Conservation (phyloP, 1,284 basidiomycete genomes). For the Farysia itapuensis region DNA sequence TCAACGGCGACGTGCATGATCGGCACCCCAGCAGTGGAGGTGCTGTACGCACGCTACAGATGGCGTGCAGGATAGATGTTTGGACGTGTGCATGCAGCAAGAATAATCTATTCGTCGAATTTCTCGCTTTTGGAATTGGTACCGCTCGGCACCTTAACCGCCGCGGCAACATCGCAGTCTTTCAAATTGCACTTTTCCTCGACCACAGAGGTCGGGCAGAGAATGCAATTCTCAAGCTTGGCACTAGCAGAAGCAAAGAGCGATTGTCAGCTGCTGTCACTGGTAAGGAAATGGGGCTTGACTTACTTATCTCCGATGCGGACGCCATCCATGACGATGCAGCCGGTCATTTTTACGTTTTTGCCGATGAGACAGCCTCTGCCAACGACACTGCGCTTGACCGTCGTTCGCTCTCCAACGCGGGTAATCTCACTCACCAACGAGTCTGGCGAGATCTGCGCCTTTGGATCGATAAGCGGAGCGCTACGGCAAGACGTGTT, state of each 20-base stretch:
- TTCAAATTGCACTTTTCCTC: conserved; percentile 77
- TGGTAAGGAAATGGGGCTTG: not conserved
- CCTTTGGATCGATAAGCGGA: conserved; percentile 68
- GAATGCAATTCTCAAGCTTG: conserved; percentile 83
- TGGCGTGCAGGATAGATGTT: no score
- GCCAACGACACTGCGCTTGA: conserved; percentile 87
- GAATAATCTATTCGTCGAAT: conserved; percentile 26
- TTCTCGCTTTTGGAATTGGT: conserved; percentile 53
- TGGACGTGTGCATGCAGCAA: no score
- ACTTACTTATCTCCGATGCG: conserved; percentile 79
- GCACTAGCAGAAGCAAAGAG: conserved; percentile 65
- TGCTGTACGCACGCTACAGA: not conserved
- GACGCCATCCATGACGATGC: conserved; percentile 86
- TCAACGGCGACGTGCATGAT: not conserved
- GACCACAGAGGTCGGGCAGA: conserved; percentile 78
- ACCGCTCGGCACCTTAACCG: conserved; percentile 70
- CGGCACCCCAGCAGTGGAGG: no score
- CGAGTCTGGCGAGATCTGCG: conserved; percentile 82
- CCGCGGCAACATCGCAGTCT: conserved; percentile 83
- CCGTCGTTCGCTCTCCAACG: conserved; percentile 77
- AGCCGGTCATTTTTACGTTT: conserved; percentile 80
- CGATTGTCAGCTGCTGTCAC: not conserved
- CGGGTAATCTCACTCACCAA: conserved; percentile 78
- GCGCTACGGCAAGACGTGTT: no score
- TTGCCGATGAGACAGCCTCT: conserved; percentile 85